Conservation (phyloP, 371 early-diverging fungal species). For the Mortierella sp. region DNA sequence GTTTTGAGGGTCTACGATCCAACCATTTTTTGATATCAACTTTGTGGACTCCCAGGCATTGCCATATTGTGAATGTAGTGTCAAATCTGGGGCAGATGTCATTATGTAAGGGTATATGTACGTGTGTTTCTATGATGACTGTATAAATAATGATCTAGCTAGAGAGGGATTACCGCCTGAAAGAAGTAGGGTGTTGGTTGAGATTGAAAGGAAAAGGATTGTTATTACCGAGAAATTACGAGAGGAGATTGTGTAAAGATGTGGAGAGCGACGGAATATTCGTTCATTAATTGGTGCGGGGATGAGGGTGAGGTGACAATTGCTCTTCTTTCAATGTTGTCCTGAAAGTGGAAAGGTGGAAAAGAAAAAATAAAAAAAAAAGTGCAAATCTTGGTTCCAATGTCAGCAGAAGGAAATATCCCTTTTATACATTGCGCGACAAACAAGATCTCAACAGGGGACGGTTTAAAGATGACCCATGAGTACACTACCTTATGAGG, state of each 20-base stretch:
- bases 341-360: background rate
- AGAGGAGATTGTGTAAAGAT: no score
- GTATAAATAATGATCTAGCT: background rate
- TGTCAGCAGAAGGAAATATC: background rate
- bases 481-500: background rate
- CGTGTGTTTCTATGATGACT: background rate
- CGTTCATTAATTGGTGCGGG: no score
- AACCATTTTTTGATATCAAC: constrained; percentile 35
- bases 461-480: constrained; percentile 18
- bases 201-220: no score
- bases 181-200: background rate
- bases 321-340: no score
- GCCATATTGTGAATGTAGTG: constrained; percentile 13
- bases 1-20: constrained; percentile 54
- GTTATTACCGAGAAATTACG: no score
- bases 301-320: no score
- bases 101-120: constrained; percentile 1
- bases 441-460: background rate
- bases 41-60: constrained; percentile 46
- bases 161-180: background rate
- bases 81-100: constrained; percentile 15
- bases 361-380: background rate
- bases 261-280: no score
- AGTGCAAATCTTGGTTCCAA: background rate
- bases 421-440: constrained; percentile 6